A percentile compares a stretch with the other conserved stretches of the same genome.
Evolutionary conservation across 2,329 filamentous ascomycete species (phyloP).

Genomic region (Aspergillus sp.): DNA sequence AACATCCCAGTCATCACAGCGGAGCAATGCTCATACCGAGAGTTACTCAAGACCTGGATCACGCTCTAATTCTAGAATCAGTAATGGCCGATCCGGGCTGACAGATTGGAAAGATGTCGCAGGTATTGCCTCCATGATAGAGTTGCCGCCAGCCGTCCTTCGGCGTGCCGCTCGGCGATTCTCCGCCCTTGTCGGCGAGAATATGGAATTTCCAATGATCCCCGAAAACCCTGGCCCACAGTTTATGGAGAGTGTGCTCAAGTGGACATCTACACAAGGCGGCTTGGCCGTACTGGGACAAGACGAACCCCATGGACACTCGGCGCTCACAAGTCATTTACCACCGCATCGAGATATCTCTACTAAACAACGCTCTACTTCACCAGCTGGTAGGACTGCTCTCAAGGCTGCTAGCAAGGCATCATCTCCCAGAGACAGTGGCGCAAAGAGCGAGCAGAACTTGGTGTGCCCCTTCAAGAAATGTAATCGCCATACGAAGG

Average conservation of each 20-base stretch:
- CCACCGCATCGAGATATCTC: conserved; percentile 7
- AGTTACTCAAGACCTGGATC: conserved; percentile 11
- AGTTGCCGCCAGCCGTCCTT: conserved; percentile 66
- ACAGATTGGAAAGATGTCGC: conserved; percentile 86
- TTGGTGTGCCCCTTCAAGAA: conserved; percentile 32
- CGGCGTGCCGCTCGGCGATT: conserved; percentile 72
- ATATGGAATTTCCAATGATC: conserved; percentile 58
- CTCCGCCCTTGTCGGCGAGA: conserved; percentile 70
- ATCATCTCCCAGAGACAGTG: background rate
- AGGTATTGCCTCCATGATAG: conserved; percentile 72
- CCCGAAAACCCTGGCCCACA: conserved; percentile 4
- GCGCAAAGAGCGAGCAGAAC: background rate
- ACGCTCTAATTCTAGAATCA: conserved; percentile 2
- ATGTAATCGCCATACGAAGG: conserved; percentile 30
- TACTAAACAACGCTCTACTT: conserved; percentile 12
- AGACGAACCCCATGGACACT: conserved; percentile 12
- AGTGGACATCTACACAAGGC: background rate
- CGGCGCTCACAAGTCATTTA: background rate
- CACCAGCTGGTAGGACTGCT: conserved; percentile 13
- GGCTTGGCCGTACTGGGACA: conserved; percentile 25
- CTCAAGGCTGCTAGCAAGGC: background rate
- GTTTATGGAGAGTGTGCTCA: background rate
- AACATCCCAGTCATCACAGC: conserved; percentile 9
- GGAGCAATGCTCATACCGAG: conserved; percentile 8
- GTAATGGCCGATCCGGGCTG: conserved; percentile 31